A percentile compares a stretch with the other conserved stretches of the same genome.
Conservation (phyloP, 805 yeast genomes). For the Saturnispora besseyi region DNA sequence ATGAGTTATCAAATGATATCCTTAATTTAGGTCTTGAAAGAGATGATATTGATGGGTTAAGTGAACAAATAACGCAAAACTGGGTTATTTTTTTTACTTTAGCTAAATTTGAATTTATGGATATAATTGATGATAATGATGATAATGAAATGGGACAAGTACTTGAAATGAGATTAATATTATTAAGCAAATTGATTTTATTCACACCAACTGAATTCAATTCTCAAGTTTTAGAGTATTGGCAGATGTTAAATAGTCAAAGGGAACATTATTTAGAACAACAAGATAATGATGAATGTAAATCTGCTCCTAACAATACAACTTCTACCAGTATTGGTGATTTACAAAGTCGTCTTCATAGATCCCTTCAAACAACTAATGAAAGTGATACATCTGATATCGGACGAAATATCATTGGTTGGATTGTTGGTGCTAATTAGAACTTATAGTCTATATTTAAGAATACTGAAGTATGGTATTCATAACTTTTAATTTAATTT, state of each 20-base stretch:
- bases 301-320: neutral
- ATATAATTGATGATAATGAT: constrained; percentile 9
- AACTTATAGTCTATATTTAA: neutral
- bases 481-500: neutral
- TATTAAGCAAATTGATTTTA: constrained; percentile 44
- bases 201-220: constrained; percentile 48
- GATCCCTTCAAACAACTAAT: constrained; percentile 24
- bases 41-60: constrained; percentile 9
- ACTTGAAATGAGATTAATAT: constrained; percentile 36
- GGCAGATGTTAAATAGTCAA: constrained; percentile 40
- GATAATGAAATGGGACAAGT: constrained; percentile 11
- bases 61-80: constrained; percentile 22
- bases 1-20: constrained; percentile 32
- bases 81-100: constrained; percentile 77
- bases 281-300: neutral
- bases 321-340: constrained; percentile 9
- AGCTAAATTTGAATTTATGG: constrained; percentile 39
- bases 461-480: too few relatives aligned
- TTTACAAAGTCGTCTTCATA: constrained; percentile 22
- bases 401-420: constrained; percentile 28
- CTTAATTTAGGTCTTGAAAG: constrained; percentile 23
- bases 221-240: constrained; percentile 48
- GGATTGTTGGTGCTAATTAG: constrained; percentile 27
- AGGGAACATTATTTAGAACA: constrained; percentile 19
- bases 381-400: constrained; percentile 19